These are phyloP conservation scores for Komagataella mondaviorum DNA, from an alignment of 805 yeast genomes.

Conservation along the genomic window DNA sequence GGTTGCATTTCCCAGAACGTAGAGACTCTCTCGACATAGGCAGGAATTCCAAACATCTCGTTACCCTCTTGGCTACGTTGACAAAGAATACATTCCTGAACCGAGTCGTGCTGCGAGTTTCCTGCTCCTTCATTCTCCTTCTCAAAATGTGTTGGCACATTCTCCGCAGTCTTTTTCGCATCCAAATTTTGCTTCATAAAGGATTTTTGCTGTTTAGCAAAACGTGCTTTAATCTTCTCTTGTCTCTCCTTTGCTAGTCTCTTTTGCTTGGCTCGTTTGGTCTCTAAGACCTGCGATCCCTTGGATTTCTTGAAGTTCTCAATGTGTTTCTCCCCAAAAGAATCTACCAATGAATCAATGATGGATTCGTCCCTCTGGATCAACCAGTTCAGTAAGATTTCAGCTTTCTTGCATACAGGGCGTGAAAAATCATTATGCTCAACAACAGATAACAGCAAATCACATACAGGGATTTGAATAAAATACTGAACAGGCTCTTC, in stretches of 20 bases:
- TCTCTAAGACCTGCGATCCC: slow-evolving; percentile 26
- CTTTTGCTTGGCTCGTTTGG: slow-evolving; percentile 40
- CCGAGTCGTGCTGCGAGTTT: slow-evolving; percentile 11
- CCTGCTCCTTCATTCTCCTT: slow-evolving; percentile 5
- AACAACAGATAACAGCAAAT: slow-evolving; percentile 35
- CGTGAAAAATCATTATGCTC: slow-evolving; percentile 35
- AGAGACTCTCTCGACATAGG: slow-evolving; percentile 30
- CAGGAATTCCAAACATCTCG: slow-evolving; percentile 47
- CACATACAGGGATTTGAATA: slow-evolving; percentile 42
- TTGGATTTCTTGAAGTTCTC: slow-evolving; percentile 29
- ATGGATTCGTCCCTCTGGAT: slow-evolving; percentile 35
- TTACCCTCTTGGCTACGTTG: slow-evolving; percentile 33
- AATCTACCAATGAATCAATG: slow-evolving; percentile 33
- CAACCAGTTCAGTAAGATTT: slow-evolving; percentile 35
- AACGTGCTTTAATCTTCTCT: slow-evolving; percentile 44
- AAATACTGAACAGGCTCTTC: slow-evolving; percentile 12
- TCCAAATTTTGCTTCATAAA: slow-evolving; percentile 24
- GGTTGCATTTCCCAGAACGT: slow-evolving; percentile 33
- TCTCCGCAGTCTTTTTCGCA: slow-evolving; percentile 5
- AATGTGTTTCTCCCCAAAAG: slow-evolving; percentile 45
- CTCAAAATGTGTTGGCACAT: slow-evolving; percentile 12
- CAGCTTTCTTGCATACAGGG: slow-evolving; percentile 38
- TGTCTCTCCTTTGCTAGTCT: slow-evolving; percentile 50
- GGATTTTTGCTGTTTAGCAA: slow-evolving; percentile 37
- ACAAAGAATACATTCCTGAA: slow-evolving; percentile 42